Percentiles rank a stretch among this genome's conserved stretches.
phyloP scores from a whole-genome alignment of 2,329 filamentous ascomycete species.

The Ophiostoma piceae region DNA sequence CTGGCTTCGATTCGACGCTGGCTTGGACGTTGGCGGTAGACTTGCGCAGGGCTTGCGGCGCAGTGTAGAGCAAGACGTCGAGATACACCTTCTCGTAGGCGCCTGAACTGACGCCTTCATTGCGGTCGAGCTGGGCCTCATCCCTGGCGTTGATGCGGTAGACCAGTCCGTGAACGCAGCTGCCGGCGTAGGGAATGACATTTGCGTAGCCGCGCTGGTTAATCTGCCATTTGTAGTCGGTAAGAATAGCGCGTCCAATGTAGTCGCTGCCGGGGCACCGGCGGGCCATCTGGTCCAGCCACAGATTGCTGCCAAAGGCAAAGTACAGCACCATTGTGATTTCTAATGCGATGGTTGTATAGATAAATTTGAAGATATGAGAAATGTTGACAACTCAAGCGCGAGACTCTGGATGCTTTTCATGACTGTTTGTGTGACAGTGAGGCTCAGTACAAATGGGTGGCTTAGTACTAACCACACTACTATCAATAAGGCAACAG shows the following conservation, averaged over 20 bases:
- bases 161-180: slow-evolving; percentile 39
- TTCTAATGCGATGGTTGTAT: neutral
- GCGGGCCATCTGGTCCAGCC: slow-evolving; percentile 41
- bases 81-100: slow-evolving; percentile 35
- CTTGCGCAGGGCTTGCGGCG: slow-evolving; percentile 19
- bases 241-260: slow-evolving; percentile 39
- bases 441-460: too few species aligned
- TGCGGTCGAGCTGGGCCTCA: slow-evolving; percentile 38
- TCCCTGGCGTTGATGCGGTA: slow-evolving; percentile 38
- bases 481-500: too few species aligned
- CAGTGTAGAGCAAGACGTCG: slow-evolving; percentile 30
- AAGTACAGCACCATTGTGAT: slow-evolving; percentile 35
- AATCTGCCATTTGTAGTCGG: slow-evolving; percentile 42
- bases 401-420: too few species aligned
- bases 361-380: too few species aligned
- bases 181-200: slow-evolving; percentile 31
- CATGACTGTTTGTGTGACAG: too few species aligned
- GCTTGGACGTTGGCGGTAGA: neutral
- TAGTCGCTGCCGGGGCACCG: slow-evolving; percentile 41
- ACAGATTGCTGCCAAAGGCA: slow-evolving; percentile 45
- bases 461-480: too few species aligned
- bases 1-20: neutral
- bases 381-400: too few species aligned
- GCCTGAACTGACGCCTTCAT: slow-evolving; percentile 39
- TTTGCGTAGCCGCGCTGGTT: slow-evolving; percentile 46